Evolutionary conservation across 2,329 filamentous ascomycete genomes (phyloP), one percentile per base, ranked within the genome.

Genomic region (Truncatella angustata): DNA sequence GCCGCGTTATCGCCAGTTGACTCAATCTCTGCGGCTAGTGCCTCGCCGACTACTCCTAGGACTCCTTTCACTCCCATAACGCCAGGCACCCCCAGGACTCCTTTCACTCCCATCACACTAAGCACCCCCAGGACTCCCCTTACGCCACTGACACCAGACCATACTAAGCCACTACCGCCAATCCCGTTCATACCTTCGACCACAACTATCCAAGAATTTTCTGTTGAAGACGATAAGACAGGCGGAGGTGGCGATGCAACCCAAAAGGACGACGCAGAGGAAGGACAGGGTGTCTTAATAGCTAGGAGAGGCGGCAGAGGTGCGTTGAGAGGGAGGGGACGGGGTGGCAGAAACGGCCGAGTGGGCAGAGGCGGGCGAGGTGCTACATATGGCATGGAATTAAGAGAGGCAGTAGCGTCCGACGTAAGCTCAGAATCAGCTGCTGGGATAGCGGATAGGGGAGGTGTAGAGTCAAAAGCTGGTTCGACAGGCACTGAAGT

Each of bases 1-100:
- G 26, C 12, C 20, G 30, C 45, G 18, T 28, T 49, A 16, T 49
- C 45, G 12, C 45, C 45, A 5, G 26, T 49, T 23, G 45, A 49
- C 18, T 49, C 45, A 3, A 34, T 24, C 10, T 36, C 45, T 4
- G 45, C 18, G 12, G 20, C 20, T 12, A 49, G 45, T 26, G 45
- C 30, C 3, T 49, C 45, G 10, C 45, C 45, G 6, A 36, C 32
- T 10, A 49, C 30, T 16, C 45, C 45, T 16, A 39, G 10, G n/a
- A 14, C 20, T 18, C 45, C 32, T 21, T 10, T 20, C 11, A 43
- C 40, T 21, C 40, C 40, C 10, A 20, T 43, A 11, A 43, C 20
- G n/a, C 20, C 40, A 4, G 14, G 16, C 5, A 20, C 9, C n/a
- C 36, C 36, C 14, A n/a, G 7, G 7, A n/a, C 36, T 39, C 9